Evolutionary conservation across 1,139 yeast genomes (phyloP), one percentile per base, ranked within the genome.

Genomic region (Ogataea hybrid): DNA sequence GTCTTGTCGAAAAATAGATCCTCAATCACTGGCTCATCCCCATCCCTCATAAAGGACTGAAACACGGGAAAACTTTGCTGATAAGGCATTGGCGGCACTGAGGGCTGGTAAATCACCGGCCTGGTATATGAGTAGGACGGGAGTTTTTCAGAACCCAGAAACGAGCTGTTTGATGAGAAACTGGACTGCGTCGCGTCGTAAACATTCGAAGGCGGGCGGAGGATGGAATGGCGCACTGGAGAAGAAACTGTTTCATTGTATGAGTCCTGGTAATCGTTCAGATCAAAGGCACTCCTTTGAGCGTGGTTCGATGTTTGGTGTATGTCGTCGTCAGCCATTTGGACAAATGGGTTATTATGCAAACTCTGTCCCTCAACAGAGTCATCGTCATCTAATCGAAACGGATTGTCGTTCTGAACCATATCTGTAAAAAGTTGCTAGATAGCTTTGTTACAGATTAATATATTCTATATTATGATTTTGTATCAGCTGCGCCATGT

Each of bases 1-100:
- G 35, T 25, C 12, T 43, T 39, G 2, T 36, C 15, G 6, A 39
- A 41, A 32, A 49, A 44, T 17, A 43, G 32, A 10, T 41, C 43
- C 14, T 47, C 47, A 16, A 56, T 39, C 28, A 49, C 55, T 5
- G 61, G 61, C 43, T 58, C 62, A 42, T 58, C 62, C 6, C 30
- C 18, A 35, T 58, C 62, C 34, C 61, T 48, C 37, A 51, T 51
- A 33, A 57, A 57, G 11, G 36, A 25, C 39, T 55, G 58, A 40
- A 55, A 56, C 25, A 28, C 37, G 10, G 41, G 42, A 27, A 27
- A 37, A 2, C 40, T 42, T 17, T 42, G 44, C 15, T 42, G 48
- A 29, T 37, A 35, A 6, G 39, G 43, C 37, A 32, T 23, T 11
- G 32, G 22, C n/a, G 32, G 36, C 14, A 38, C 9, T 5, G 37